phyloP scores from a whole-genome alignment of 768 basidiomycete species.

The Hydnum rufescens region DNA sequence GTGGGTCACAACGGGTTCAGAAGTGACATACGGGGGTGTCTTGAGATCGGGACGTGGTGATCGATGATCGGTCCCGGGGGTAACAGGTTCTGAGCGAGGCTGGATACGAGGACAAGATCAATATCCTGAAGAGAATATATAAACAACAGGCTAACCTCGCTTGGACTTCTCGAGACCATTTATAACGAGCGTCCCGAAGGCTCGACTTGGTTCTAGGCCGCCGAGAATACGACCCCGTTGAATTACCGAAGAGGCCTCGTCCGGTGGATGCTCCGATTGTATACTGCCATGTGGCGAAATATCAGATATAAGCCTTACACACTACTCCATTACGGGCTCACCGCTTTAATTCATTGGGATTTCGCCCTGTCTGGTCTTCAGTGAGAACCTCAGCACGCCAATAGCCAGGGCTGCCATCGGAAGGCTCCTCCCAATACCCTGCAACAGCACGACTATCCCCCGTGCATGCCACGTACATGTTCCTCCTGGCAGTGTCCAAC shows the following conservation, averaged over 20 bases:
- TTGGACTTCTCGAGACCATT: slow-evolving; percentile 60
- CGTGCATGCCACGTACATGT: slow-evolving; percentile 78
- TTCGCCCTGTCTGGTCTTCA: slow-evolving; percentile 92
- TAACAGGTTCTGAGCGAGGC: slow-evolving; percentile 2
- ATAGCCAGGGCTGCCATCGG: slow-evolving; percentile 35
- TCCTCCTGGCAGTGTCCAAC: slow-evolving; percentile 63
- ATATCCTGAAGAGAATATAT: not conserved
- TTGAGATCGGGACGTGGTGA: slow-evolving; percentile 41
- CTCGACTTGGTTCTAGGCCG: slow-evolving; percentile 67
- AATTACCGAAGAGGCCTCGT: slow-evolving; percentile 56
- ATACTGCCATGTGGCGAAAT: slow-evolving; percentile 27
- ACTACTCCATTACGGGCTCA: slow-evolving; percentile 18
- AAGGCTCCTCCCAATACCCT: slow-evolving; percentile 63
- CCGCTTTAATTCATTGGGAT: slow-evolving; percentile 68
- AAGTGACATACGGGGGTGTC: slow-evolving; percentile 86
- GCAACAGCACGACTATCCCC: slow-evolving; percentile 94
- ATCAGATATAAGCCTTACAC: not conserved
- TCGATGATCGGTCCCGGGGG: slow-evolving; percentile 31
- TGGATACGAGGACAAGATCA: not conserved
- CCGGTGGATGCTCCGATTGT: slow-evolving; percentile 60
- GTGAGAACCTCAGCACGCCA: slow-evolving; percentile 91
- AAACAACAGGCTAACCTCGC: slow-evolving; percentile 28
- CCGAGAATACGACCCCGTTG: slow-evolving; percentile 68
- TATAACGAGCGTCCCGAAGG: slow-evolving; percentile 86
- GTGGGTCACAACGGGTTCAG: slow-evolving; percentile 65